Conservation (phyloP, 192 early-diverging fungal species). For the Spinellus fusiger region DNA sequence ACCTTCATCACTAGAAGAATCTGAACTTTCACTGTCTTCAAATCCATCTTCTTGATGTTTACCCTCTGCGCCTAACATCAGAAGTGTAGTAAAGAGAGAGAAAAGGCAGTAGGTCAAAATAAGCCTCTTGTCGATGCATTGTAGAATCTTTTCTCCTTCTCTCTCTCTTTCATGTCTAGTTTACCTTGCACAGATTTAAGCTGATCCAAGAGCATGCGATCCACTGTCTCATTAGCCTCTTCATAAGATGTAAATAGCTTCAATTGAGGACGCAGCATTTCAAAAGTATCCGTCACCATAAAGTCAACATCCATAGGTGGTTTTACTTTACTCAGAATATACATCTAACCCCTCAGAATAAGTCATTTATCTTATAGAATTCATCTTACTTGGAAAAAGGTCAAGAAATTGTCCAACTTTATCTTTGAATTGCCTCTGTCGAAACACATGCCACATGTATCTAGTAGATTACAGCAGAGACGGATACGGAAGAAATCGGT, state of each 20-base stretch:
- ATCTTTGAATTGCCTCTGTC: conserved; percentile 57
- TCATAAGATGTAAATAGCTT: conserved; percentile 64
- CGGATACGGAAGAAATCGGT: conserved; percentile 92
- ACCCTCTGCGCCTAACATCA: conserved; percentile 17
- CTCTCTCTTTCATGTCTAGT: neutral
- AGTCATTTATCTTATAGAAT: neutral
- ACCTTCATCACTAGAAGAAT: conserved; percentile 30
- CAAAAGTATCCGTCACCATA: conserved; percentile 74
- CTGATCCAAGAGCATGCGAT: conserved; percentile 47
- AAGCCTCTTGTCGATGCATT: no score
- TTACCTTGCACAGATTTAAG: conserved; percentile 41
- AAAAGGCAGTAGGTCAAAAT: neutral
- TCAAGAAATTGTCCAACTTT: conserved; percentile 68
- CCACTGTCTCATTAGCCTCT: conserved; percentile 69
- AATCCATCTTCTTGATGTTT: conserved; percentile 38
- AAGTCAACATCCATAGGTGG: conserved; percentile 89
- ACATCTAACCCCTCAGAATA: conserved; percentile 53
- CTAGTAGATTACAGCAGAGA: conserved; percentile 78
- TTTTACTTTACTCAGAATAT: conserved; percentile 75
- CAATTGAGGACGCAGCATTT: conserved; percentile 59
- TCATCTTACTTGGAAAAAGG: conserved; percentile 69
- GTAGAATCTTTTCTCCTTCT: neutral
- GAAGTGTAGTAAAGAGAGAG: conserved; percentile 4
- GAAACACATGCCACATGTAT: conserved; percentile 83
- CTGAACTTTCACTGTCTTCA: conserved; percentile 32